These are phyloP conservation scores for Aspergillus quadricinctus DNA, from an alignment of 2,329 filamentous ascomycete genomes.

Conservation along the genomic window DNA sequence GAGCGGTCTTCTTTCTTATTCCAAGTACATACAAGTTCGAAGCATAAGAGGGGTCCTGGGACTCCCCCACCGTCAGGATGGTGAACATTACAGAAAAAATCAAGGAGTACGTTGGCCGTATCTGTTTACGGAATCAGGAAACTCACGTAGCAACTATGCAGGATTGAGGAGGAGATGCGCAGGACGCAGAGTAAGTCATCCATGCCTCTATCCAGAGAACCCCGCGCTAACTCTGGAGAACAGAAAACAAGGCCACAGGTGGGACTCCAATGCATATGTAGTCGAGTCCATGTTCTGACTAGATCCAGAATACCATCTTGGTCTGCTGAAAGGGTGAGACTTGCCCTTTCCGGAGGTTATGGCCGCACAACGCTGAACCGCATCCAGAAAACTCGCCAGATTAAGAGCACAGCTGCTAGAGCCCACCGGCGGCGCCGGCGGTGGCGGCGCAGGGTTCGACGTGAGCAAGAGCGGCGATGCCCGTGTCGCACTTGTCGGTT, in stretches of 20 bases:
- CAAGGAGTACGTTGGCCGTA: constrained; percentile 69
- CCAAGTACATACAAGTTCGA: not conserved
- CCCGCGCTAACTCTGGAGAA: constrained; percentile 31
- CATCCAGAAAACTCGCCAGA: constrained; percentile 83
- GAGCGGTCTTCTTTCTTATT: not conserved
- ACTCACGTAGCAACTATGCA: constrained; percentile 35
- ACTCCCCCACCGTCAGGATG: constrained; percentile 55
- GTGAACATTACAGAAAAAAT: constrained; percentile 99
- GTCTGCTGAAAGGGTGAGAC: constrained; percentile 84
- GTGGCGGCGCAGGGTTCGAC: constrained; percentile 77
- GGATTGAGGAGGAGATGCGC: constrained; percentile 99
- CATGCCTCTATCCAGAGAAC: constrained; percentile 16
- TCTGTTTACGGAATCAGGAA: not conserved
- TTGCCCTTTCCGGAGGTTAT: not conserved
- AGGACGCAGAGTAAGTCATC: constrained; percentile 83
- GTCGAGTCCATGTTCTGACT: constrained; percentile 5
- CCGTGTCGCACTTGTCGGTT: constrained; percentile 94
- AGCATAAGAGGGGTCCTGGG: constrained; percentile 19
- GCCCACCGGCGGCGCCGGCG: constrained; percentile 73
- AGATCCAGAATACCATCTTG: constrained; percentile 86
- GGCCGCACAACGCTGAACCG: constrained; percentile 16
- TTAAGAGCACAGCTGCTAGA: constrained; percentile 92
- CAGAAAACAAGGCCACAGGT: constrained; percentile 99
- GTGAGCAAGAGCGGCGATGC: constrained; percentile 97
- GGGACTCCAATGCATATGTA: constrained; percentile 36